These are phyloP conservation scores for Nicotiana noctiflora DNA, from an alignment of 257 asterid genomes.

Conservation along the genomic window DNA sequence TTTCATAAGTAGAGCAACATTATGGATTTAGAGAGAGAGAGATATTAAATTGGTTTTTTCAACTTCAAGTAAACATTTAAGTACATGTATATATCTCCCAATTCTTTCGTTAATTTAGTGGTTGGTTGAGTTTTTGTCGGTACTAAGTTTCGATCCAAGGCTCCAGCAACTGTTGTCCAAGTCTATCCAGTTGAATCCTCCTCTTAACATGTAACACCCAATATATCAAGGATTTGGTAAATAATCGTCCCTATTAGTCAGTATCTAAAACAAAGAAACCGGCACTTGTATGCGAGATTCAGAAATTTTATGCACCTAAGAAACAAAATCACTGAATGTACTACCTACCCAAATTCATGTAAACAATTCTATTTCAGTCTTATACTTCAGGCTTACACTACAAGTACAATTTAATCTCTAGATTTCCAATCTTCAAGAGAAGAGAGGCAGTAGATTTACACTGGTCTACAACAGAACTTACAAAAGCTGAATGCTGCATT, in stretches of 20 bases:
- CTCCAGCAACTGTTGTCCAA: conserved; percentile 3
- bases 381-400: not conserved
- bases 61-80: not conserved
- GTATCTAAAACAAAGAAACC: not conserved
- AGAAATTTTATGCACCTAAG: not conserved
- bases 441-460: not conserved
- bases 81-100: not conserved
- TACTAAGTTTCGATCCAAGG: not conserved
- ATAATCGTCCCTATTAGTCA: not conserved
- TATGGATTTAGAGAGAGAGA: not conserved
- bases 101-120: not conserved
- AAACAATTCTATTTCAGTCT: not conserved
- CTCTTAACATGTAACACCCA: not conserved
- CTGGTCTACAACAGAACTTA: not conserved
- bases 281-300: not conserved
- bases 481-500: not conserved
- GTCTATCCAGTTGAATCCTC: not conserved
- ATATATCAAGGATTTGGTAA: not conserved
- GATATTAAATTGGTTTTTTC: not conserved
- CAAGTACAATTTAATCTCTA: not conserved
- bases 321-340: not conserved
- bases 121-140: not conserved
- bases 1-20: not conserved
- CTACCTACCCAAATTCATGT: not conserved
- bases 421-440: not conserved